phyloP scores from a whole-genome alignment of 805 yeast species.

The Yamadazyma nakazawae region DNA sequence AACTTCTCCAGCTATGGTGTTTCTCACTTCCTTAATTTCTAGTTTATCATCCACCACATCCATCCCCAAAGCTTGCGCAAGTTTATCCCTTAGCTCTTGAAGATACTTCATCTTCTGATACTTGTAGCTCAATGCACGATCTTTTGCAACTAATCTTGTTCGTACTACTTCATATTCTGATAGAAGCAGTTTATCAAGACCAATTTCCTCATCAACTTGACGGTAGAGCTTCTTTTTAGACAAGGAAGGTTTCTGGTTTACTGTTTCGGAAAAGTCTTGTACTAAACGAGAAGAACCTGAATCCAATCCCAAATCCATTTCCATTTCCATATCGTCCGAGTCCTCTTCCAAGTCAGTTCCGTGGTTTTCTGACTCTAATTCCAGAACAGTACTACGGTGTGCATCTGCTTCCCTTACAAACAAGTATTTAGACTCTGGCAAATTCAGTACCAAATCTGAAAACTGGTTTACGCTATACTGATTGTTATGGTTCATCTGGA shows the following conservation, averaged over 20 bases:
- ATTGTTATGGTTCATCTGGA: background rate
- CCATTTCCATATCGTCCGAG: background rate
- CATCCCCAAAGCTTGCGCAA: constrained; percentile 5
- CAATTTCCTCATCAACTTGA: constrained; percentile 20
- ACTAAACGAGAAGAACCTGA: constrained; percentile 1
- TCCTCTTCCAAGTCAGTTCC: background rate
- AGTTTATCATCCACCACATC: constrained; percentile 6
- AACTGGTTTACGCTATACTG: constrained; percentile 16
- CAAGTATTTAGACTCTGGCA: constrained; percentile 35
- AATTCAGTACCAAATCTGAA: constrained; percentile 22
- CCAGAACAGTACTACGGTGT: background rate
- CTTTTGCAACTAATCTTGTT: constrained; percentile 14
- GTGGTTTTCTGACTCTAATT: background rate
- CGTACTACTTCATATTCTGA: constrained; percentile 22
- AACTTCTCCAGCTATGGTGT: constrained; percentile 16
- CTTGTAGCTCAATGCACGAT: constrained; percentile 23
- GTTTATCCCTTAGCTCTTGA: constrained; percentile 9
- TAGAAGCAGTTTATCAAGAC: constrained; percentile 10
- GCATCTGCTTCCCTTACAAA: constrained; percentile 2
- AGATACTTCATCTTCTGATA: constrained; percentile 29
- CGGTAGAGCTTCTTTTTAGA: constrained; percentile 8
- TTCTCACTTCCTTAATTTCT: constrained; percentile 5
- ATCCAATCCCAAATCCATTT: constrained; percentile 8
- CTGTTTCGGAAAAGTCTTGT: constrained; percentile 10
- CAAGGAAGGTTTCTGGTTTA: constrained; percentile 2